These are phyloP conservation scores for Plasmodium adleri DNA, from an alignment of 169 alveolate species.

Conservation along the genomic window DNA sequence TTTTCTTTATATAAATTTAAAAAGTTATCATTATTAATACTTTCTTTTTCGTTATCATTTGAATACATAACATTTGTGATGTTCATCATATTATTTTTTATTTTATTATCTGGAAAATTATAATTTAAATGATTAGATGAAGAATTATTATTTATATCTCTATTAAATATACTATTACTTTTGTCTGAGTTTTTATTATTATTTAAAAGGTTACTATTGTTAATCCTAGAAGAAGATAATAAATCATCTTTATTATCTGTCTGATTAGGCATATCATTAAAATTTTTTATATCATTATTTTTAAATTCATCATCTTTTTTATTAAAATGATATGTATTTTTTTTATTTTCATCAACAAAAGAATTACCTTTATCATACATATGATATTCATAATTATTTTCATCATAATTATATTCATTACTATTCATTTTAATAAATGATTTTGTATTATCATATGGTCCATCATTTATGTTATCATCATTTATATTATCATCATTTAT, in stretches of 20 bases:
- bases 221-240: constrained; percentile 4
- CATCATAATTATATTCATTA: background rate
- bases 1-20: constrained; percentile 32
- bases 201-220: background rate
- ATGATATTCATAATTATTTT: background rate
- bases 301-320: constrained; percentile 16
- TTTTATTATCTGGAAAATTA: constrained; percentile 3
- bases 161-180: constrained; percentile 6
- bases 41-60: constrained; percentile 25
- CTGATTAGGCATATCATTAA: constrained; percentile 1
- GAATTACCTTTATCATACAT: background rate
- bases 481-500: background rate
- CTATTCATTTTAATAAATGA: too few species aligned
- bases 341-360: background rate
- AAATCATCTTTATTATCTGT: constrained; percentile 1
- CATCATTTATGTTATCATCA: background rate
- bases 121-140: constrained; percentile 13
- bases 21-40: background rate
- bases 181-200: constrained; percentile 13
- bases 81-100: too few species aligned
- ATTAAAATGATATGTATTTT: constrained; percentile 22
- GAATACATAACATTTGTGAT: constrained; percentile 7
- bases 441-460: too few species aligned
- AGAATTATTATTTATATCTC: constrained; percentile 1
- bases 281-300: constrained; percentile 8